These are phyloP conservation scores for Lipomyces anomalus DNA, from an alignment of 805 yeast species.

Conservation along the genomic window DNA sequence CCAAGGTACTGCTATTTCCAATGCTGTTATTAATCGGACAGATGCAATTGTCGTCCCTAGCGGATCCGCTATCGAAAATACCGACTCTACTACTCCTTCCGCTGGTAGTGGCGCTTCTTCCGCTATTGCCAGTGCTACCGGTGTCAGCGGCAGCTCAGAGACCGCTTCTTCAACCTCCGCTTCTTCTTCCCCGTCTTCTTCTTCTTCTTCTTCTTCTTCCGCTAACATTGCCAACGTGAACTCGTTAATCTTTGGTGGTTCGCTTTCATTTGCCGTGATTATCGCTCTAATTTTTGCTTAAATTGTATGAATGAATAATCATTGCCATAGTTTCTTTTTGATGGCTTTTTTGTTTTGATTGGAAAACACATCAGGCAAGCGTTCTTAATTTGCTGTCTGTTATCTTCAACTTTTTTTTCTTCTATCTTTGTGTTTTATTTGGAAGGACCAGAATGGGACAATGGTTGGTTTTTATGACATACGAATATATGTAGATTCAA, in stretches of 20 bases:
- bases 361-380: no score
- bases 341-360: no score
- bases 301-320: no score
- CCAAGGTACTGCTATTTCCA: conserved; percentile 23
- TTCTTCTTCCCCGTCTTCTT: not conserved
- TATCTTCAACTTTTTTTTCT: not conserved
- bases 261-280: not conserved
- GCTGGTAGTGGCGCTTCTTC: conserved; percentile 6
- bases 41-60: conserved; percentile 9
- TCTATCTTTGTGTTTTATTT: not conserved
- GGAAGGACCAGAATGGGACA: no score
- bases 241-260: no score
- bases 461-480: no score
- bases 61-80: conserved; percentile 17
- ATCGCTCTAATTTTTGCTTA: no score
- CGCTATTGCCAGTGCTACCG: conserved; percentile 9
- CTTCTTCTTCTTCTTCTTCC: conserved; percentile 3
- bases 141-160: conserved; percentile 2
- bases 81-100: conserved; percentile 12
- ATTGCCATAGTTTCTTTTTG: no score
- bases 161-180: conserved; percentile 8
- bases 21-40: conserved; percentile 7
- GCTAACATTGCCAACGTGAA: not conserved
- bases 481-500: no score
- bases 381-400: no score